phyloP scores from a whole-genome alignment of 2,329 filamentous ascomycete species.

The Huntiella moniliformis region DNA sequence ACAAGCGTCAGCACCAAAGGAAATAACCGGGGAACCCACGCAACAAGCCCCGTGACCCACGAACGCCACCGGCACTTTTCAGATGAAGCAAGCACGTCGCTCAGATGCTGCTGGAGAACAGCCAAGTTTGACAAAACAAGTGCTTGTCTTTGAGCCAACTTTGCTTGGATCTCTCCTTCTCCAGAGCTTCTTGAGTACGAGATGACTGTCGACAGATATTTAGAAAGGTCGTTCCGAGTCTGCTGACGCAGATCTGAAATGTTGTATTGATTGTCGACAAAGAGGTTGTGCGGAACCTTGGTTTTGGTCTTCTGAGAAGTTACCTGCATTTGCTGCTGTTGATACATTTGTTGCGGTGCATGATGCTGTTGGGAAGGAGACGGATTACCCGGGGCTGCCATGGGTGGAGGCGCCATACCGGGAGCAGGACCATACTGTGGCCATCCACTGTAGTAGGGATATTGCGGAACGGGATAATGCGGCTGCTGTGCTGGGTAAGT shows the following conservation, averaged over 20 bases:
- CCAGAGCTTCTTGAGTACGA: background rate
- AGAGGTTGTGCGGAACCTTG: background rate
- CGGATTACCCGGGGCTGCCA: no score
- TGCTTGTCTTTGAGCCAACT: background rate
- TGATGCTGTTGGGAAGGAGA: no score
- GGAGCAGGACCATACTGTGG: background rate
- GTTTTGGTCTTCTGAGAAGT: background rate
- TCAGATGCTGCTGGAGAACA: constrained; percentile 6
- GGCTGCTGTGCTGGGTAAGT: background rate
- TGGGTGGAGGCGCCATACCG: no score
- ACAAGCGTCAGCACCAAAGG: constrained; percentile 10
- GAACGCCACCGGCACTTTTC: constrained; percentile 12
- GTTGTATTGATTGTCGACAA: constrained; percentile 3
- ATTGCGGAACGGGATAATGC: background rate
- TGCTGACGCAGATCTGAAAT: constrained; percentile 3
- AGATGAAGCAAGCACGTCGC: constrained; percentile 7
- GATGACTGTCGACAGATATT: constrained; percentile 1
- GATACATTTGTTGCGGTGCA: background rate
- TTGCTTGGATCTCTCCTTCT: constrained; percentile 1
- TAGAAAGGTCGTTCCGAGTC: constrained; percentile 1
- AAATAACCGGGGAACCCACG: constrained; percentile 11
- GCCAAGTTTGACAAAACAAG: constrained; percentile 4
- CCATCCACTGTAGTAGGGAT: background rate
- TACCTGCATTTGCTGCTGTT: background rate
- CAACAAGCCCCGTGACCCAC: constrained; percentile 11